A percentile compares a stretch with the other conserved stretches of the same genome.
Conservation (phyloP, 1,139 yeast species). For the Lodderomyces elongisporus region DNA sequence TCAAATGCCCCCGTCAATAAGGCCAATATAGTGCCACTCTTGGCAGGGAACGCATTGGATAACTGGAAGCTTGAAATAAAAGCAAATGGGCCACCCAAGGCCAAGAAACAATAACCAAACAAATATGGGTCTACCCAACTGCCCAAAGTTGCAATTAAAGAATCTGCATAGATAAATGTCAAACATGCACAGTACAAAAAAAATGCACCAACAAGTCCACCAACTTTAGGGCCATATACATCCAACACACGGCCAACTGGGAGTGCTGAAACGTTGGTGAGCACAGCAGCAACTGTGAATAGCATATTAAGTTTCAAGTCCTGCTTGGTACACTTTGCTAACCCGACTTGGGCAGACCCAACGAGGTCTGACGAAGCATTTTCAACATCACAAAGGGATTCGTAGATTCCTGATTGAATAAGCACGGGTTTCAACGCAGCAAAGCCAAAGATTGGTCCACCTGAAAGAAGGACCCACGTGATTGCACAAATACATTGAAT, state of each 20-base stretch:
- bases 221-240: conserved; percentile 37
- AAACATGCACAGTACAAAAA: conserved; percentile 35
- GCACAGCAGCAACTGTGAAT: conserved; percentile 43
- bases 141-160: conserved; percentile 10
- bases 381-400: conserved; percentile 25
- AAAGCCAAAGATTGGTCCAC: conserved; percentile 46
- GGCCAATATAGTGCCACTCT: conserved; percentile 40
- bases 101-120: conserved; percentile 36
- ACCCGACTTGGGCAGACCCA: conserved; percentile 8
- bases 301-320: conserved; percentile 43
- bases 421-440: conserved; percentile 45
- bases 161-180: conserved; percentile 31
- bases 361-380: conserved; percentile 6
- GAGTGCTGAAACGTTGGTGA: conserved; percentile 42
- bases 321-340: conserved; percentile 35
- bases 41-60: conserved; percentile 40
- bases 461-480: conserved; percentile 40
- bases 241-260: conserved; percentile 39
- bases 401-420: conserved; percentile 37
- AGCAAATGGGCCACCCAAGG: conserved; percentile 46
- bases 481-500: conserved; percentile 35
- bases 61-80: conserved; percentile 43
- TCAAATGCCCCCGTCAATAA: conserved; percentile 45
- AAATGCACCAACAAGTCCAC: conserved; percentile 39
- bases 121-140: conserved; percentile 34